Percentiles rank a stretch among this genome's conserved stretches.
Evolutionary conservation across 352 stramenopile species (phyloP).

Genomic region (Phytophthora ohioensis): DNA sequence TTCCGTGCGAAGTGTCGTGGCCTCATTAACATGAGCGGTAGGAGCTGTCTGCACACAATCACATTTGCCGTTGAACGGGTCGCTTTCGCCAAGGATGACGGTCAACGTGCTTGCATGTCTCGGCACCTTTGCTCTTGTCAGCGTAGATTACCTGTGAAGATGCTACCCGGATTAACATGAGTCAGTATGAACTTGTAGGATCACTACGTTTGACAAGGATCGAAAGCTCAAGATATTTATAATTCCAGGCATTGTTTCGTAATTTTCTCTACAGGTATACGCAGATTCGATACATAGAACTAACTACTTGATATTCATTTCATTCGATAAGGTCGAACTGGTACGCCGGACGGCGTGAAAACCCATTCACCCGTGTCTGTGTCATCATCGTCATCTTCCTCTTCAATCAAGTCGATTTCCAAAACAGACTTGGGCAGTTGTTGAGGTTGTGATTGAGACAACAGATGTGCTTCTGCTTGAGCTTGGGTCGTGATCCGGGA

Average conservation of each 20-base stretch:
- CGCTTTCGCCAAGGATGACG: too few species aligned
- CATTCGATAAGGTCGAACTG: slow-evolving; percentile 40
- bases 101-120: too few species aligned
- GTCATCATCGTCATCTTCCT: slow-evolving; percentile 39
- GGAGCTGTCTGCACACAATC: too few species aligned
- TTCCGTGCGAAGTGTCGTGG: too few species aligned
- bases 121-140: too few species aligned
- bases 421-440: slow-evolving; percentile 32
- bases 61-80: too few species aligned
- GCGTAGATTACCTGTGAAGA: too few species aligned
- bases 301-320: slow-evolving; percentile 16
- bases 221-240: neutral
- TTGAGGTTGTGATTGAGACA: slow-evolving; percentile 22
- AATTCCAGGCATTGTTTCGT: neutral
- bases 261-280: neutral
- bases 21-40: too few species aligned
- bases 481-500: slow-evolving; percentile 5
- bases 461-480: slow-evolving; percentile 3
- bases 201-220: neutral
- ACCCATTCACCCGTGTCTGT: slow-evolving; percentile 46
- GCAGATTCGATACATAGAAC: neutral
- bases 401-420: slow-evolving; percentile 31
- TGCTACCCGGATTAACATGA: neutral
- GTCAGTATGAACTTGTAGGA: neutral
- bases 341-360: slow-evolving; percentile 39